Conservation (phyloP, 2,329 filamentous ascomycete species). For the Aspergillus pseudotamarii region DNA sequence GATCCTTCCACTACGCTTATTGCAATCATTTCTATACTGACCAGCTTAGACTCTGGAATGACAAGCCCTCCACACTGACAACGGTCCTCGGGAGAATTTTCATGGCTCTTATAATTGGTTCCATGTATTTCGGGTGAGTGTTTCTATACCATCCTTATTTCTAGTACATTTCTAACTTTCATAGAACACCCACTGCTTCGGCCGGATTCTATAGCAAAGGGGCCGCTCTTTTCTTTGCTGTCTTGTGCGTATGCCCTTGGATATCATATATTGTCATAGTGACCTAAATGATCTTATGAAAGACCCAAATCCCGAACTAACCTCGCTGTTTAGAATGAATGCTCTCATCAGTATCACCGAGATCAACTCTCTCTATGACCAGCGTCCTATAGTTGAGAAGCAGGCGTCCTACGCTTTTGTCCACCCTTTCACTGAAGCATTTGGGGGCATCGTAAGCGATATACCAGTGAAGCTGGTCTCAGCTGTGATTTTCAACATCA, state of each 20-base stretch:
- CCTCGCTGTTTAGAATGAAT: slow-evolving; percentile 44
- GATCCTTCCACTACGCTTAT: not conserved
- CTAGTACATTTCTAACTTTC: slow-evolving; percentile 52
- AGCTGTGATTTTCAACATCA: slow-evolving; percentile 74
- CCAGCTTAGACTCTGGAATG: slow-evolving; percentile 63
- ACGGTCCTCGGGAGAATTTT: slow-evolving; percentile 67
- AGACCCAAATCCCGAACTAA: not conserved
- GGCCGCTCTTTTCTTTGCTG: slow-evolving; percentile 81
- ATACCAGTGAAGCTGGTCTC: slow-evolving; percentile 81
- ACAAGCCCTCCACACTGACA: slow-evolving; percentile 73
- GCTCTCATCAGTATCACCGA: slow-evolving; percentile 66
- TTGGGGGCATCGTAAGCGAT: slow-evolving; percentile 82
- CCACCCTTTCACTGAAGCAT: slow-evolving; percentile 83
- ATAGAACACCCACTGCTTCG: slow-evolving; percentile 68
- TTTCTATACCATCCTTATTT: not conserved
- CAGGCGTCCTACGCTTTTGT: slow-evolving; percentile 86
- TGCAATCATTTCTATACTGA: slow-evolving; percentile 11
- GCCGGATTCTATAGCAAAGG: slow-evolving; percentile 76
- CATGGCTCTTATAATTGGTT: slow-evolving; percentile 77
- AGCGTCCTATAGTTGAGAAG: slow-evolving; percentile 92
- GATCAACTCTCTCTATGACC: slow-evolving; percentile 84
- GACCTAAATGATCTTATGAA: slow-evolving; percentile 42
- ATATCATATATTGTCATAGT: slow-evolving; percentile 55
- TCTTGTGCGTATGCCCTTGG: slow-evolving; percentile 72
- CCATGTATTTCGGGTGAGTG: slow-evolving; percentile 43